Conservation (phyloP, 192 early-diverging fungal species). For the Diversispora eburnea region DNA sequence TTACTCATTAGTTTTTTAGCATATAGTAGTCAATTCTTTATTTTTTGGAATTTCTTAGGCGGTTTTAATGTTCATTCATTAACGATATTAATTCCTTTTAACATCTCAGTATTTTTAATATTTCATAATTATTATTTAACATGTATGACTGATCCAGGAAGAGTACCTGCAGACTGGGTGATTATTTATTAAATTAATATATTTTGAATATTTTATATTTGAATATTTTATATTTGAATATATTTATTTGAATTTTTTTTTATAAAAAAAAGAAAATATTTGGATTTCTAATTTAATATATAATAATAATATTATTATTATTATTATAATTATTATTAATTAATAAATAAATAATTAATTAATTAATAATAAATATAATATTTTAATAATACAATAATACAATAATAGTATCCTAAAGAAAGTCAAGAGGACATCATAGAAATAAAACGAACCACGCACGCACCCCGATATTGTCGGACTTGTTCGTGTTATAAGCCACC, state of each 20-base stretch:
- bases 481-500: conserved; percentile 69
- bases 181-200: neutral
- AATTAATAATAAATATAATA: neutral
- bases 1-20: conserved; percentile 60
- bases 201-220: neutral
- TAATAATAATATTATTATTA: no score
- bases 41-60: conserved; percentile 56
- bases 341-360: no score
- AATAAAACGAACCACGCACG: conserved; percentile 63
- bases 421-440: conserved; percentile 42
- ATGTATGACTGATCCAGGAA: conserved; percentile 74
- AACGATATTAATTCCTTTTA: conserved; percentile 66
- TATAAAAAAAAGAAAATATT: neutral
- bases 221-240: no score
- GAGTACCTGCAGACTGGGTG: conserved; percentile 61
- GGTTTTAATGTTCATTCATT: conserved; percentile 41
- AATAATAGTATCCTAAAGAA: conserved; percentile 37
- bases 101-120: conserved; percentile 71
- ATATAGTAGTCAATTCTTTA: conserved; percentile 57
- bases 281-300: no score
- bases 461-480: conserved; percentile 66
- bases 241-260: no score
- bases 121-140: conserved; percentile 86
- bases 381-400: conserved; percentile 38
- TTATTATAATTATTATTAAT: no score